A percentile compares a stretch with the other conserved stretches of the same genome.
Evolutionary conservation across 768 basidiomycete species (phyloP).

Genomic region (Lentinula boryana): DNA sequence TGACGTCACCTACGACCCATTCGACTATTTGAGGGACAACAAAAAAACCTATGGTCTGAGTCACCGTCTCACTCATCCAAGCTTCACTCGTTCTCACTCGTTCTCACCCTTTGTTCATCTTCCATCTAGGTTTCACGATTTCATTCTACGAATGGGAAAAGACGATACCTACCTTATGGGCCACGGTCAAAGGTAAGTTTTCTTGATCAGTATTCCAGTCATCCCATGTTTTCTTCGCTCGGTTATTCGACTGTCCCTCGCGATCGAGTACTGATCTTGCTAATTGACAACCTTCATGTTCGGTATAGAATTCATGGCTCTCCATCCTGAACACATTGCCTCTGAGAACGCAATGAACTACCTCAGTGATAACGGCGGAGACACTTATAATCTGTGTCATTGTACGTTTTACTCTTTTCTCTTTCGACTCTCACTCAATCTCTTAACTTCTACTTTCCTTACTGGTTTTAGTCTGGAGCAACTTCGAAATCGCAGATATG

Average conservation of each 20-base stretch:
- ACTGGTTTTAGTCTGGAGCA: conserved; percentile 45
- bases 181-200: conserved; percentile 49
- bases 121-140: conserved; percentile 60
- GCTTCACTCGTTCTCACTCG: conserved; percentile 4
- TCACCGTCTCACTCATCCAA: too few relatives aligned
- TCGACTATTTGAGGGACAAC: conserved; percentile 67
- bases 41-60: conserved; percentile 62
- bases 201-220: too few relatives aligned
- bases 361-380: conserved; percentile 63
- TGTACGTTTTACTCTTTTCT: conserved; percentile 35
- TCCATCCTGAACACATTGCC: conserved; percentile 49
- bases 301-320: conserved; percentile 49
- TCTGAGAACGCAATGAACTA: conserved; percentile 59
- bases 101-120: neutral
- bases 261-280: too few relatives aligned
- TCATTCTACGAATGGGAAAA: conserved; percentile 69
- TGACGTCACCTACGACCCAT: conserved; percentile 63
- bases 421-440: conserved; percentile 28
- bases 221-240: too few relatives aligned
- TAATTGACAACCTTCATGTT: neutral
- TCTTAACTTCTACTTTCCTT: neutral
- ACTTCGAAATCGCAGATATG: conserved; percentile 50
- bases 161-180: conserved; percentile 80
- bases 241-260: too few relatives aligned
- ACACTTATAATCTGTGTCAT: conserved; percentile 73